Base-by-base conservation (phyloP, 2,329 filamentous ascomycete species). In the Cytospora piceicola region DNA sequence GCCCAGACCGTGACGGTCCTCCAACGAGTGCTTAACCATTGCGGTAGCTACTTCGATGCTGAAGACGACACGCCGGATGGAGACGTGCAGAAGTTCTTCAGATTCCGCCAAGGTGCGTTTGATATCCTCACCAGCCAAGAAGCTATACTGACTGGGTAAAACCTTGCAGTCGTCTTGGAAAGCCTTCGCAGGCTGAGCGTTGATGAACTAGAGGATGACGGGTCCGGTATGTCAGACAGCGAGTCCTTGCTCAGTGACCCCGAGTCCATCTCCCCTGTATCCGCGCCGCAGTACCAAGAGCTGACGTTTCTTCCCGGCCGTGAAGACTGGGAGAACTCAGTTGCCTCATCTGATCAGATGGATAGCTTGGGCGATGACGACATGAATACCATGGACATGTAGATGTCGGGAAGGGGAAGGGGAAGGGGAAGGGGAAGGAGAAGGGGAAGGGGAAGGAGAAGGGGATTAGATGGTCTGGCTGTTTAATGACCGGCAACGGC, bases 161-260 rank as follows among this genome's bases (percentile, higher is more conserved):
- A 29, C 20, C 4, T 27, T 32, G 30, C 59, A 82, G 80, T 61
- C 49, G 77, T 85, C 4, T 67, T 83, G 15, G 79, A 81, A 17
- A 72, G 77, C n/a, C 80, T 91, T 71, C 79, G 79, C 46, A 78
- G 77, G 57, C 75, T 90, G n/a, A 78, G 84, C 53, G 80, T 86
- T 20, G 85, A 87, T 58, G 83, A 86, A 66, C 72, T 85, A 63
- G 85, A 87, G 67, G 85, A 87, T 61, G 85, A 87, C 62, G 84
- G 77, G 70, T 86, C 85, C 70, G 85, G 85, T 86, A 84, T 77
- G 84, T 82, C 73, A 68, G 71, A 70, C 60, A 78, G 75, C 70
- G 76, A 77, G 70, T 77, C 74, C 69, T 42, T 61, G 24, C 14
- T 34, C 46, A 46, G 57, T 22, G 42, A 24, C 14, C 42, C 52